Conservation (phyloP, 257 asterid species). For the Nicotiana benthamiana region DNA sequence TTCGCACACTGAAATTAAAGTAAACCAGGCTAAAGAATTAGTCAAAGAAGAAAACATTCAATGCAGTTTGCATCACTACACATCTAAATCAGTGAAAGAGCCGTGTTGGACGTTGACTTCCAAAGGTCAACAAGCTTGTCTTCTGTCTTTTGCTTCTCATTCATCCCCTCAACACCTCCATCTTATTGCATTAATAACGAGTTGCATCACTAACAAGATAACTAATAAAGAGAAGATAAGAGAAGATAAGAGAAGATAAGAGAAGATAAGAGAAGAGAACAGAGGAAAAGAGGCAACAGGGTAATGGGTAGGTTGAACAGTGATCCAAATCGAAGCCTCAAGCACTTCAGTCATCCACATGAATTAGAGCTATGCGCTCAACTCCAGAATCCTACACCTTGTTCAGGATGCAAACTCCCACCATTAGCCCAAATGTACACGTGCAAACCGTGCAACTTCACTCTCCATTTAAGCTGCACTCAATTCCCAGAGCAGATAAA, state of each 20-base stretch:
- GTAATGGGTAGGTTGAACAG: constrained; percentile 31
- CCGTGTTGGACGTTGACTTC: background rate
- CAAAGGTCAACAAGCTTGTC: background rate
- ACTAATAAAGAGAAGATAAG: background rate
- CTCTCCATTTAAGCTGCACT: constrained; percentile 46
- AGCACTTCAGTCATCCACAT: constrained; percentile 50
- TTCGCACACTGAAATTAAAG: background rate
- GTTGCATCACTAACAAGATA: background rate
- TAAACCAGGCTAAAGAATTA: background rate
- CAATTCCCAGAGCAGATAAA: constrained; percentile 34
- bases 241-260: background rate
- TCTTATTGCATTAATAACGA: background rate
- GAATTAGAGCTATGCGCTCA: constrained; percentile 18
- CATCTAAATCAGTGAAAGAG: constrained; percentile 2
- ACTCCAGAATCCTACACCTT: constrained; percentile 23
- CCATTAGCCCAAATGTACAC: constrained; percentile 37
- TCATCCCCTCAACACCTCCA: background rate
- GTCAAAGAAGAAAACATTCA: background rate
- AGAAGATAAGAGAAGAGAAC: background rate
- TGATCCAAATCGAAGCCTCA: constrained; percentile 9
- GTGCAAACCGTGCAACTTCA: constrained; percentile 49
- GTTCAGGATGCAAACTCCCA: constrained; percentile 50
- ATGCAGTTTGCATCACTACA: constrained; percentile 7
- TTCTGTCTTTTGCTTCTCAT: background rate
- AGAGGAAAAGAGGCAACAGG: background rate